These are phyloP conservation scores for Pseudotsuga menziesii DNA, from an alignment of 75 land plant genomes.

Conservation along the genomic window DNA sequence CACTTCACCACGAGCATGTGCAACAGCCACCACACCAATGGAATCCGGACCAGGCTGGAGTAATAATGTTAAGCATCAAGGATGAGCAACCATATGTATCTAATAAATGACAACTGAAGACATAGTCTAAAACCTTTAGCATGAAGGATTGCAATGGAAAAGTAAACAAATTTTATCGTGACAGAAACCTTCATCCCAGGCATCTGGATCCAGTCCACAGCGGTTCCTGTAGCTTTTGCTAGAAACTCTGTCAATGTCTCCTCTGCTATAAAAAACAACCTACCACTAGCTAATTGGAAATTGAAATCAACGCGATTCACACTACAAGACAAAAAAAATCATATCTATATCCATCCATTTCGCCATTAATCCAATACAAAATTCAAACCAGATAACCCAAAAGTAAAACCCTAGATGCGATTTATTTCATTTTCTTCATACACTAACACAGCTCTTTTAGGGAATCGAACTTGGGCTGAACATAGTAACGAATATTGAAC, in stretches of 20 bases:
- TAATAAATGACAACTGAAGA: background rate
- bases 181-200: conserved; percentile 50
- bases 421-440: too few relatives aligned
- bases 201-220: conserved; percentile 52
- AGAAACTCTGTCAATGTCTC: conserved; percentile 40
- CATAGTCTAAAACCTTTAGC: background rate
- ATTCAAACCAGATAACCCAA: too few relatives aligned
- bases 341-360: too few relatives aligned
- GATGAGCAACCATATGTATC: background rate
- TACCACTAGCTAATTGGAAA: conserved; percentile 5
- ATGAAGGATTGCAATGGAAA: background rate
- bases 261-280: conserved; percentile 32
- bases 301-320: background rate
- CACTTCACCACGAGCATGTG: conserved; percentile 36
- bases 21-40: conserved; percentile 33
- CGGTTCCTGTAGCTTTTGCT: conserved; percentile 47
- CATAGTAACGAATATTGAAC: too few relatives aligned
- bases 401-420: too few relatives aligned
- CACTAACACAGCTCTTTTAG: too few relatives aligned
- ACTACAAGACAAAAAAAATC: background rate
- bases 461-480: too few relatives aligned
- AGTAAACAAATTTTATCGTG: background rate
- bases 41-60: conserved; percentile 55
- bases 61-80: background rate
- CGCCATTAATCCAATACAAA: too few relatives aligned